Percentiles rank a stretch among this genome's conserved stretches.
phyloP scores from a whole-genome alignment of 2,329 filamentous ascomycete species.

The Cladophialophora exuberans region DNA sequence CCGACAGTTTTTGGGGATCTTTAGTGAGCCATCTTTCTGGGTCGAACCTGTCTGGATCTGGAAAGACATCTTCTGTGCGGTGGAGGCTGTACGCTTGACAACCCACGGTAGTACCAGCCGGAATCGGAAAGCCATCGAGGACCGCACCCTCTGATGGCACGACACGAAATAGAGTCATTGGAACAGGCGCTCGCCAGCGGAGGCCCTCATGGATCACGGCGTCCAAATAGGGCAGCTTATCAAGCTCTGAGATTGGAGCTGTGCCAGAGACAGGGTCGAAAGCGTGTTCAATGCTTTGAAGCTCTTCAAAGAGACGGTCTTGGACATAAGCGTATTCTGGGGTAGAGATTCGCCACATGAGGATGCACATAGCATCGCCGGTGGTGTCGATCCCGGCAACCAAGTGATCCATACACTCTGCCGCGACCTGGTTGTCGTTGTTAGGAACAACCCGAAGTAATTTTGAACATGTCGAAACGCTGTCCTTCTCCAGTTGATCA shows the following conservation, averaged over 20 bases:
- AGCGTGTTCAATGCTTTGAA: slow-evolving; percentile 36
- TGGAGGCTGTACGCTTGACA: slow-evolving; percentile 55
- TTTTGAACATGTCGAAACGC: slow-evolving; percentile 48
- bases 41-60: slow-evolving; percentile 50
- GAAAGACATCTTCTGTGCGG: slow-evolving; percentile 52
- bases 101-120: slow-evolving; percentile 42
- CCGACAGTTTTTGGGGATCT: slow-evolving; percentile 43
- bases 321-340: slow-evolving; percentile 53
- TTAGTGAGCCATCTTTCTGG: slow-evolving; percentile 54
- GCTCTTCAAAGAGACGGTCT: slow-evolving; percentile 49
- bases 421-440: slow-evolving; percentile 52
- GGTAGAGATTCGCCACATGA: slow-evolving; percentile 72
- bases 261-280: slow-evolving; percentile 10
- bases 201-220: slow-evolving; percentile 54
- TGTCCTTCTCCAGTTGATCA: slow-evolving; percentile 57
- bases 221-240: slow-evolving; percentile 46
- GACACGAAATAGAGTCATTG: slow-evolving; percentile 32
- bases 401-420: slow-evolving; percentile 73
- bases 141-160: slow-evolving; percentile 44
- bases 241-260: slow-evolving; percentile 36
- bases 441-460: slow-evolving; percentile 45
- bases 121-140: slow-evolving; percentile 41
- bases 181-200: slow-evolving; percentile 50
- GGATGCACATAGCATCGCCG: slow-evolving; percentile 70
- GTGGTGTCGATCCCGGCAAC: slow-evolving; percentile 73